Percentiles rank a stretch among this genome's conserved stretches.
phyloP scores from a whole-genome alignment of 2,329 filamentous ascomycete species.

The Fusarium solani-melongenae region DNA sequence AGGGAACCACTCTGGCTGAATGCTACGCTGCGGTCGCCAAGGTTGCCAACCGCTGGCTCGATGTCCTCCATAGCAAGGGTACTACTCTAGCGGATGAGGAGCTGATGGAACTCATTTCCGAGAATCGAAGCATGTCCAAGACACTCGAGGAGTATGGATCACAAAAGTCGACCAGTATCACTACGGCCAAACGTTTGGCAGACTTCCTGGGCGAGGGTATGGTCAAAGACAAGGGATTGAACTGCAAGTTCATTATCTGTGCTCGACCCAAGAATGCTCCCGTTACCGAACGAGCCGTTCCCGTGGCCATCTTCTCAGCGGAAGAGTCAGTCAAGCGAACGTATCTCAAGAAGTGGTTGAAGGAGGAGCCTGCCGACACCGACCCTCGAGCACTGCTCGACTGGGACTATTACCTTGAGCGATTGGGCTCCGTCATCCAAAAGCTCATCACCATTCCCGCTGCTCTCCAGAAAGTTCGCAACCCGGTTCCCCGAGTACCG shows the following conservation, averaged over 20 bases:
- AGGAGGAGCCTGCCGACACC: slow-evolving; percentile 90
- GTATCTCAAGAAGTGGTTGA: slow-evolving; percentile 95
- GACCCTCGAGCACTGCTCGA: slow-evolving; percentile 91
- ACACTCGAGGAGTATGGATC: slow-evolving; percentile 94
- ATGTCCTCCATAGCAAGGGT: slow-evolving; percentile 90
- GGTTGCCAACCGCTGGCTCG: slow-evolving; percentile 95
- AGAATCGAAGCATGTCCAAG: slow-evolving; percentile 98
- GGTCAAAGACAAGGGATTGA: slow-evolving; percentile 98
- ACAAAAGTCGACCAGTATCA: slow-evolving; percentile 99
- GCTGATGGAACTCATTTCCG: slow-evolving; percentile 98
- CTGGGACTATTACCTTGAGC: slow-evolving; percentile 97
- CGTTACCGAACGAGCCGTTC: slow-evolving; percentile 93
- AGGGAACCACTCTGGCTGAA: slow-evolving; percentile 86
- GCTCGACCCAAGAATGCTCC: slow-evolving; percentile 86
- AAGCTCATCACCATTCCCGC: slow-evolving; percentile 99
- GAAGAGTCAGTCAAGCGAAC: slow-evolving; percentile 87
- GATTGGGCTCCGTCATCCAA: slow-evolving; percentile 95
- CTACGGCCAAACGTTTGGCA: slow-evolving; percentile 91
- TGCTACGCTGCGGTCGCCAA: slow-evolving; percentile 93
- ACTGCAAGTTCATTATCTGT: slow-evolving; percentile 99
- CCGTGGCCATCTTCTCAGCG: slow-evolving; percentile 96
- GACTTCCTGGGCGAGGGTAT: slow-evolving; percentile 98
- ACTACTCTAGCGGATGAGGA: slow-evolving; percentile 94
- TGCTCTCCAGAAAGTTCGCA: slow-evolving; percentile 92
- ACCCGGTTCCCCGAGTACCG: slow-evolving; percentile 91